Conservation (phyloP, 495 filamentous ascomycete species). For the Hyaloscypha hepaticicola region DNA sequence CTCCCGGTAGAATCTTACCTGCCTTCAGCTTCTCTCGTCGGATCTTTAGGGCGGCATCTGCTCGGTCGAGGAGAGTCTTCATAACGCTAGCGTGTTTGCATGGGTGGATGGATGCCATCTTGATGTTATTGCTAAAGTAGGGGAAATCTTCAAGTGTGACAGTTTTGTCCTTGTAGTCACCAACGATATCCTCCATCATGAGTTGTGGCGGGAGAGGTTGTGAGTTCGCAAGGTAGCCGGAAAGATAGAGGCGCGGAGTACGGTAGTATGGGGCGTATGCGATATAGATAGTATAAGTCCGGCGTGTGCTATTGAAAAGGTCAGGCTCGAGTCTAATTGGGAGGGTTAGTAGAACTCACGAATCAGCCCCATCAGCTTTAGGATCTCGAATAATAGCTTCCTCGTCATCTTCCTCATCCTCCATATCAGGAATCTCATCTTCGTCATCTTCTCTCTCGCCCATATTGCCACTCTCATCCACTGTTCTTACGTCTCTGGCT, state of each 20-base stretch:
- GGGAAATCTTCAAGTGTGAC: conserved; percentile 98
- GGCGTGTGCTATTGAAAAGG: conserved; percentile 59
- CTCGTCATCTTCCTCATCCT: conserved; percentile 94
- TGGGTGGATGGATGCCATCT: conserved; percentile 96
- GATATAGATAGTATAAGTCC: conserved; percentile 97
- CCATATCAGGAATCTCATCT: conserved; percentile 96
- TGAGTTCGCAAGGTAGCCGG: conserved; percentile 79
- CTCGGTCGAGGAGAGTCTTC: conserved; percentile 95
- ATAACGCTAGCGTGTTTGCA: conserved; percentile 93
- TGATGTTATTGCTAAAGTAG: conserved; percentile 77
- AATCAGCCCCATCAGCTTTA: conserved; percentile 56
- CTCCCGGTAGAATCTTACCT: conserved; percentile 36
- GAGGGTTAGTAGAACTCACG: conserved; percentile 52
- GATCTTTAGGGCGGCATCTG: conserved; percentile 88
- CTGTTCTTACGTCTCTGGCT: conserved; percentile 76
- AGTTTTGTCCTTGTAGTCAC: conserved; percentile 99
- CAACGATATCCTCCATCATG: conserved; percentile 99
- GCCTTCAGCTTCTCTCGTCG: conserved; percentile 74
- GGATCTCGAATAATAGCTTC: conserved; percentile 92
- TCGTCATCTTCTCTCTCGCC: conserved; percentile 76
- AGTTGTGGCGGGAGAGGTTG: conserved; percentile 81
- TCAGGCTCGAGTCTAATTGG: neutral
- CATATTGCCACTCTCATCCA: conserved; percentile 77
- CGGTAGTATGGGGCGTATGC: conserved; percentile 96
- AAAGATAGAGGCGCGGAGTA: conserved; percentile 92